Conservation (phyloP, 2,329 filamentous ascomycete species). For the Ophiostoma angusticollis region DNA sequence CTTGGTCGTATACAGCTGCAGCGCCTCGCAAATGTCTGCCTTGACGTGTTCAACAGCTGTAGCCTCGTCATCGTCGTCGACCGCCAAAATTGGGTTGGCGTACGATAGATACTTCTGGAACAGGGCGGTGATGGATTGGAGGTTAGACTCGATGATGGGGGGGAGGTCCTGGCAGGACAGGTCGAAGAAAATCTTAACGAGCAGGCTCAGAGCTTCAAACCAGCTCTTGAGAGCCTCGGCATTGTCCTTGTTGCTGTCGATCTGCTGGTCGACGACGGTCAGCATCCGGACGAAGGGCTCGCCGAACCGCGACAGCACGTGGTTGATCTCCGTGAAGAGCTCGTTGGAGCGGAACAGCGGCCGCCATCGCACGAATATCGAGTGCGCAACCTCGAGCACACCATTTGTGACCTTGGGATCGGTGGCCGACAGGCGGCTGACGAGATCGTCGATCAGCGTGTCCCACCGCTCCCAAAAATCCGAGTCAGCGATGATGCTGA, state of each 20-base stretch:
- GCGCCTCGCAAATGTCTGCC: conserved; percentile 81
- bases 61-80: conserved; percentile 69
- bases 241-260: conserved; percentile 65
- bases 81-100: conserved; percentile 58
- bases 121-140: conserved; percentile 61
- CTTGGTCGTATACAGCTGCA: conserved; percentile 86
- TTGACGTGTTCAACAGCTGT: conserved; percentile 77
- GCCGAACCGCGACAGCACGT: conserved; percentile 79
- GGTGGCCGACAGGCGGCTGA: conserved; percentile 69
- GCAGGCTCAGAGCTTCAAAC: conserved; percentile 74
- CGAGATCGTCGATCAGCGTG: conserved; percentile 72
- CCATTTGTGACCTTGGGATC: conserved; percentile 82
- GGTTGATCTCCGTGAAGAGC: conserved; percentile 89
- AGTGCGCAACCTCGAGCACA: conserved; percentile 92
- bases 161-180: conserved; percentile 95
- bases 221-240: conserved; percentile 61
- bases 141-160: conserved; percentile 83
- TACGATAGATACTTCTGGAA: conserved; percentile 91
- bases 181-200: conserved; percentile 89
- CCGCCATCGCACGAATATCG: conserved; percentile 92
- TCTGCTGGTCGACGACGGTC: conserved; percentile 57
- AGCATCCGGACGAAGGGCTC: conserved; percentile 71
- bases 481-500: conserved; percentile 93
- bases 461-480: conserved; percentile 97
- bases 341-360: conserved; percentile 88